Percentiles rank a stretch among this genome's conserved stretches.
These are phyloP conservation scores for Fraxinus baroniana DNA, from an alignment of 305 asterid genomes.

Conservation along the genomic window DNA sequence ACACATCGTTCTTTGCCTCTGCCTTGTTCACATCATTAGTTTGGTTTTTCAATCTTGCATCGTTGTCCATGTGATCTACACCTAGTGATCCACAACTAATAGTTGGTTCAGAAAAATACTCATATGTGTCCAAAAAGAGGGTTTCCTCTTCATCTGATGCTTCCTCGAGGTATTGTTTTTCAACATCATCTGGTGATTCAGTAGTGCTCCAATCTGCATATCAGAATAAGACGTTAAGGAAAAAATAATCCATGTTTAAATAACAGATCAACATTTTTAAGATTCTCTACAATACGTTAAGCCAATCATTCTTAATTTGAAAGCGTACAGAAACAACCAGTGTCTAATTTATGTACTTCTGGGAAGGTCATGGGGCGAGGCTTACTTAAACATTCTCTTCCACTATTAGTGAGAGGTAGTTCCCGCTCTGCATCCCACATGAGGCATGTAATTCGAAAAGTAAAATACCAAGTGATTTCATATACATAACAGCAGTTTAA, in stretches of 20 bases:
- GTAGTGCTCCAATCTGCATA: conserved; percentile 89
- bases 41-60: conserved; percentile 27
- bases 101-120: conserved; percentile 52
- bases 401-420: not conserved
- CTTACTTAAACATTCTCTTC: not conserved
- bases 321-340: not conserved
- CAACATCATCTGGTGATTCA: conserved; percentile 89
- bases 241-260: not conserved
- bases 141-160: conserved; percentile 82
- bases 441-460: not conserved
- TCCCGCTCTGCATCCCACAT: not conserved
- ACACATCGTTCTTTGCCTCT: conserved; percentile 22
- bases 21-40: conserved; percentile 22
- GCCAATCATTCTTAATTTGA: not conserved
- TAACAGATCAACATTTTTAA: not conserved
- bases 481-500: not conserved
- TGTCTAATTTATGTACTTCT: not conserved
- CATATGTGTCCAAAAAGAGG: conserved; percentile 66
- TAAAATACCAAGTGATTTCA: not conserved
- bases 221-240: conserved; percentile 24
- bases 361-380: not conserved
- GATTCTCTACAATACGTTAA: not conserved
- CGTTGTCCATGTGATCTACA: conserved; percentile 41
- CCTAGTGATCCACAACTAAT: conserved; percentile 34
- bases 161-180: conserved; percentile 89